Evolutionary conservation across 257 asterid genomes (phyloP).

Genomic region (Linaria vulgaris): DNA sequence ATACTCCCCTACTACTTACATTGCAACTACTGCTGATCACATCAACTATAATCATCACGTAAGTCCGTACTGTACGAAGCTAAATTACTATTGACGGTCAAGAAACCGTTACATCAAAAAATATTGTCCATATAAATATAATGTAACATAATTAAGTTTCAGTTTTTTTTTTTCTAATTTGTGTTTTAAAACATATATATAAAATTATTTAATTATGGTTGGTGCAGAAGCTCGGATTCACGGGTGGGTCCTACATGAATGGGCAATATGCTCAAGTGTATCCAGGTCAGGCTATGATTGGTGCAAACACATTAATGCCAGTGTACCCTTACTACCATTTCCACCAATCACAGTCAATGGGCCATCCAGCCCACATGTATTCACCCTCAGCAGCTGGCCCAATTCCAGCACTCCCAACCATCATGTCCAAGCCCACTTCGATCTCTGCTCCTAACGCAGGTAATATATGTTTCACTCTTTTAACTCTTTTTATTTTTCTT

Average conservation of each 20-base stretch:
- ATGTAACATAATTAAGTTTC: too few relatives aligned
- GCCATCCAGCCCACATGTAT: constrained; percentile 83
- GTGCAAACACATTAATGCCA: constrained; percentile 69
- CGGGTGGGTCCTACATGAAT: constrained; percentile 85
- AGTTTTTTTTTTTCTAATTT: too few relatives aligned
- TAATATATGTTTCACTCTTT: too few relatives aligned
- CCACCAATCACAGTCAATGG: constrained; percentile 76
- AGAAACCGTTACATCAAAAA: too few relatives aligned
- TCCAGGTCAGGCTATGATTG: constrained; percentile 67
- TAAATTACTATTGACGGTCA: too few relatives aligned
- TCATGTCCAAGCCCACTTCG: constrained; percentile 75
- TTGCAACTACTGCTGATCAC: constrained; percentile 47
- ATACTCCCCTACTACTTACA: constrained; percentile 74
- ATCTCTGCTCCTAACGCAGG: constrained; percentile 65
- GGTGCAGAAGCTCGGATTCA: constrained; percentile 62
- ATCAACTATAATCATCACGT: constrained; percentile 80
- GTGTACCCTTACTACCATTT: constrained; percentile 69
- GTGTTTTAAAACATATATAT: too few relatives aligned
- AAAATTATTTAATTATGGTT: background rate
- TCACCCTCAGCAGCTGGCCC: constrained; percentile 62
- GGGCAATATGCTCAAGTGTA: constrained; percentile 73
- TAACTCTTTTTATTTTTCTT: too few relatives aligned
- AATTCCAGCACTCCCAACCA: constrained; percentile 11
- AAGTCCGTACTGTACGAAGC: too few relatives aligned
- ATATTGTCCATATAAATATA: too few relatives aligned